Percentiles rank a stretch among this genome's conserved stretches.
Evolutionary conservation across 345 rosid genomes (phyloP).

Genomic region (Lagerstroemia speciosa): DNA sequence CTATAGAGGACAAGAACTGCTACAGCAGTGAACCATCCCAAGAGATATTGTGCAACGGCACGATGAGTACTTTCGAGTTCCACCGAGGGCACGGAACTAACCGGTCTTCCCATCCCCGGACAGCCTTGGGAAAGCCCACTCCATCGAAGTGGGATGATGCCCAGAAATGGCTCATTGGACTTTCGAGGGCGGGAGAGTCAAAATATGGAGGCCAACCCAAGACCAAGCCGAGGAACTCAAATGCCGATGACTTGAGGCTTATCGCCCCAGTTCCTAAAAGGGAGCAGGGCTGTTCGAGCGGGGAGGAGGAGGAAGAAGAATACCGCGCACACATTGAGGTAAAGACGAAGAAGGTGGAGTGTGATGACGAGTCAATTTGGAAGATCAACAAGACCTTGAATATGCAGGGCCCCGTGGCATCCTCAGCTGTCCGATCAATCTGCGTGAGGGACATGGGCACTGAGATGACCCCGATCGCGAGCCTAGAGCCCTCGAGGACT

Average conservation of each 20-base stretch:
- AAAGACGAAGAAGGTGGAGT: constrained; percentile 70
- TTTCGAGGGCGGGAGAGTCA: constrained; percentile 57
- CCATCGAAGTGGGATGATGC: constrained; percentile 99
- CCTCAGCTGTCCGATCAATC: constrained; percentile 39
- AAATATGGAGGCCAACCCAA: constrained; percentile 21
- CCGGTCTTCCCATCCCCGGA: constrained; percentile 50
- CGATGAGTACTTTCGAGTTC: constrained; percentile 46
- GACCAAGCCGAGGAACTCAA: constrained; percentile 67
- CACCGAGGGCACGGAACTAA: constrained; percentile 51
- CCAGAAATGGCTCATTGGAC: constrained; percentile 88
- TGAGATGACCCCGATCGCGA: constrained; percentile 89
- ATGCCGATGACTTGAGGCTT: constrained; percentile 80
- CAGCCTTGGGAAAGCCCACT: constrained; percentile 72
- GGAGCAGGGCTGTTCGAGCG: constrained; percentile 47
- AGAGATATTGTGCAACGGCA: constrained; percentile 36
- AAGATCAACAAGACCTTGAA: constrained; percentile 38
- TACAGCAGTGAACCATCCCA: constrained; percentile 33
- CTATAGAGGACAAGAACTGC: constrained; percentile 51
- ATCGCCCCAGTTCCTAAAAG: constrained; percentile 77
- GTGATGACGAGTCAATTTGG: constrained; percentile 60
- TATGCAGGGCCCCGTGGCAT: background rate
- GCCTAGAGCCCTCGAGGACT: constrained; percentile 91
- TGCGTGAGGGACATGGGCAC: constrained; percentile 96
- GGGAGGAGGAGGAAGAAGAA: constrained; percentile 37
- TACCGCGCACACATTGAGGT: constrained; percentile 30